Base-by-base conservation (phyloP, 306 rosid genomes). In the Herpetospermum pedunculosum region DNA sequence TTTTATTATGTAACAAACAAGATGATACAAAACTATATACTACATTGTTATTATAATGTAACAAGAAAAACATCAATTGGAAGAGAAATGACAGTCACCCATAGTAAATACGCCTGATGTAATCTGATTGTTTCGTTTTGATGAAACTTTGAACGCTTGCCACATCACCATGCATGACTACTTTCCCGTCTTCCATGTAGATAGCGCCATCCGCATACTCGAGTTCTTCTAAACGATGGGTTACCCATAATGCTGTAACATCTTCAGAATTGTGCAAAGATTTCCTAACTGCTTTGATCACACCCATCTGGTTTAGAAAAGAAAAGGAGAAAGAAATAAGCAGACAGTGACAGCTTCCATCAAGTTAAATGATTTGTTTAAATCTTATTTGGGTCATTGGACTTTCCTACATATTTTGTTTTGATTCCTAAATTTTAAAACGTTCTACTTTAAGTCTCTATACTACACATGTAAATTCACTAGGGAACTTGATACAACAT, bases 211-310 rank as follows among this genome's bases (percentile, higher is more conserved):
- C 97, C 15, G 97, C 96, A 81, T 86, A 80, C 44, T 82, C 85
- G 15, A 89, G 92, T 81, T 91, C 96, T 86, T 91, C 97, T 73
- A 89, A 81, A 72, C 97, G 96, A 87, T 91, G 96, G 35, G 91
- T 91, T 52, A 91, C 97, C 96, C 96, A 87, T 73, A 91, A 79
- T 57, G 97, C 92, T 21, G 96, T 83, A 77, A 91, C 91, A 29
- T 86, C 91, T 72, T 75, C 84, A 58, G 91, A 86, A 40, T 84
- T 87, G 53, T 83, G 83, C 84, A 87, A 65, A 67, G 86, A 76
- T 70, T 82, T 86, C 81, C 92, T 78, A 44, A 87, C 92, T 37
- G 92, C 97, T 79, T 79, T 86, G 79, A 91, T 85, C 80, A 89
- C 92, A 68, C 90, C 97, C 14, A 84, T 76, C 97, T 89, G 76